Evolutionary conservation across 768 basidiomycete genomes (phyloP).

Genomic region (Boletus sp.): DNA sequence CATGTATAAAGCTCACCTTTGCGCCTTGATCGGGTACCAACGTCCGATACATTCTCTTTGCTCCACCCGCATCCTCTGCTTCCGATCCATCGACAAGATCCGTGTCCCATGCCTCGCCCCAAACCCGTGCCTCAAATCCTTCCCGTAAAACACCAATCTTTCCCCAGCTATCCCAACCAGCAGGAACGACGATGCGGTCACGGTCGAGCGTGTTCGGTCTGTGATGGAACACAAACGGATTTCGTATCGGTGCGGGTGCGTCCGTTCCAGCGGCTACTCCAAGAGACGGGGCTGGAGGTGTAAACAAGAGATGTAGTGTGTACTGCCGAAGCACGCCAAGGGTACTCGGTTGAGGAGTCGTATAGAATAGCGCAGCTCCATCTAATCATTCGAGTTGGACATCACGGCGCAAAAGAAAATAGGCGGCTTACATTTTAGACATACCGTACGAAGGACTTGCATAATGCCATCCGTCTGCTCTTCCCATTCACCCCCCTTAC

Average conservation of each 20-base stretch:
- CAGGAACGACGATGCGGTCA: conserved; percentile 87
- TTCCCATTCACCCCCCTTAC: conserved; percentile 91
- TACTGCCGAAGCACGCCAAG: conserved; percentile 79
- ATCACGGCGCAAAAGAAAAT: background rate
- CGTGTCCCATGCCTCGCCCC: conserved; percentile 78
- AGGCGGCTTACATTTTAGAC: conserved; percentile 76
- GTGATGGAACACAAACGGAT: conserved; percentile 83
- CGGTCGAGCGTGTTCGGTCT: conserved; percentile 92
- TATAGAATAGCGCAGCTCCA: conserved; percentile 90
- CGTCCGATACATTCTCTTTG: conserved; percentile 62
- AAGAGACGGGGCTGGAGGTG: conserved; percentile 57
- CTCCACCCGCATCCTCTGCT: conserved; percentile 44
- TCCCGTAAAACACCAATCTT: conserved; percentile 90
- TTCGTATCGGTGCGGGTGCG: conserved; percentile 53
- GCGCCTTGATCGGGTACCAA: conserved; percentile 76
- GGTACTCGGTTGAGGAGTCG: conserved; percentile 76
- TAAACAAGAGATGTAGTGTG: conserved; percentile 66
- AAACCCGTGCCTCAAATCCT: conserved; percentile 80
- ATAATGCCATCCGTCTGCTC: conserved; percentile 93
- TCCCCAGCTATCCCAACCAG: conserved; percentile 98
- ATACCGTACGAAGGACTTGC: conserved; percentile 92
- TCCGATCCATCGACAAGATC: conserved; percentile 55
- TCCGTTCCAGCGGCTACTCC: conserved; percentile 34
- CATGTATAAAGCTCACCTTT: conserved; percentile 48
- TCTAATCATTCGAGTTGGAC: conserved; percentile 47